Percentiles rank a stretch among this genome's conserved stretches.
phyloP scores from a whole-genome alignment of 176 grass and related monocot genomes.

The Bromus sterilis region DNA sequence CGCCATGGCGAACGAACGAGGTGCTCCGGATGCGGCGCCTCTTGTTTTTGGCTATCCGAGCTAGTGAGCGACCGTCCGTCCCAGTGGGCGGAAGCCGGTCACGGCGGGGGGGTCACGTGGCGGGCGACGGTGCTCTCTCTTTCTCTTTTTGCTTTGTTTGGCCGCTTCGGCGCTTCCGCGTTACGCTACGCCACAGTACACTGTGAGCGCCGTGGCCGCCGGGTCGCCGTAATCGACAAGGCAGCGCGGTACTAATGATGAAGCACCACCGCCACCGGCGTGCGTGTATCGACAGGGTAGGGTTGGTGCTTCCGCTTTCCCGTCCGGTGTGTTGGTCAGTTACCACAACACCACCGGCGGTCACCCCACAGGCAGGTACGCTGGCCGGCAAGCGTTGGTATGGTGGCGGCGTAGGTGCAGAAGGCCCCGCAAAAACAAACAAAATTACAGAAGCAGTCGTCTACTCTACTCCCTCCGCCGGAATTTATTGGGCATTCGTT shows the following conservation, averaged over 20 bases:
- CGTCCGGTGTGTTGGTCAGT: neutral
- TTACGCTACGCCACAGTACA: no score
- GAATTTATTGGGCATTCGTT: no score
- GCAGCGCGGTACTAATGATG: neutral
- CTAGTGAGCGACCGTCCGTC: neutral
- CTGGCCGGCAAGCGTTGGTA: no score
- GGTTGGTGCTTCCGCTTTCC: neutral
- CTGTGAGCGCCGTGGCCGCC: neutral
- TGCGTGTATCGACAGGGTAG: neutral
- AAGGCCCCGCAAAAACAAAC: no score
- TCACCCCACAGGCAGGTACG: no score
- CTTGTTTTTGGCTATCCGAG: neutral
- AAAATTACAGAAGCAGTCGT: no score
- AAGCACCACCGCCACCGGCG: neutral
- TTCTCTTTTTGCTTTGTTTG: neutral
- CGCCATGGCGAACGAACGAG: neutral
- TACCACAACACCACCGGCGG: no score
- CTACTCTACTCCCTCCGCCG: no score
- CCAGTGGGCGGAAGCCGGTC: neutral
- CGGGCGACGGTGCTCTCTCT: neutral
- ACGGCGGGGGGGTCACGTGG: conserved; percentile 2
- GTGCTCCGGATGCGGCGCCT: neutral
- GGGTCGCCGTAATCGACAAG: neutral
- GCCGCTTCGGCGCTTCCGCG: neutral
- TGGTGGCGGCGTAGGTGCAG: no score